Base-by-base conservation (phyloP, 257 asterid genomes). In the Pogostemon cablin region DNA sequence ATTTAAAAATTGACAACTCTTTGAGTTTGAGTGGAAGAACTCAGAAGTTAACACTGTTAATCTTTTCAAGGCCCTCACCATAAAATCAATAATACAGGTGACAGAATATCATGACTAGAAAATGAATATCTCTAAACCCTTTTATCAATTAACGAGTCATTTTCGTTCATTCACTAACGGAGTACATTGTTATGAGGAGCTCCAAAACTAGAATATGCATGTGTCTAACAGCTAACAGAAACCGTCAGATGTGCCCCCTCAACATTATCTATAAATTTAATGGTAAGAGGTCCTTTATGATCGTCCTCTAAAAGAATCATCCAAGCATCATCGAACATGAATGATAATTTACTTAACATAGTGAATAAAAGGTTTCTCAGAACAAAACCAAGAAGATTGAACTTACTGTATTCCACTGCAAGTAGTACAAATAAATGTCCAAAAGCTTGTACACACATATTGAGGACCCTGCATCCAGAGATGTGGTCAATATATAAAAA, bases 351-450 rank as follows among this genome's bases (percentile, higher is more conserved):
- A 50, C 59, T 15, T 9, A 8, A 40, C 12, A 48, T 39, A 9
- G 11, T 20, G 37, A 25, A 64, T 57, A 40, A n/a, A 5, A 35
- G 3, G 11, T 7, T 47, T 61, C 44, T 38, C 57, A 37, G 50
- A 59, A 62, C 42, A 48, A 66, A 72, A 20, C 25, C 25, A 20
- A 39, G 39, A 58, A 4, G 66, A 41, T 56, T 41, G 1, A 0
- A 81, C 96, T 83, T 77, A 93, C 97, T 93, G 99, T 76, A 93
- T 84, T 72, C 99, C 97, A 72, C 99, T 86, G 92, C 99, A 93
- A 2, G 96, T 81, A 68, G 73, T 81, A 72, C 99, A 93, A 63
- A 89, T 88, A 80, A 93, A 93, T 42, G 99, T 91, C 97, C 97
- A 93, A 73, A 93, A 93, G 71, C 85, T 90, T 60, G 97, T 89